Evolutionary conservation across 2,329 filamentous ascomycete genomes (phyloP).

Genomic region (Colletotrichum salicis): DNA sequence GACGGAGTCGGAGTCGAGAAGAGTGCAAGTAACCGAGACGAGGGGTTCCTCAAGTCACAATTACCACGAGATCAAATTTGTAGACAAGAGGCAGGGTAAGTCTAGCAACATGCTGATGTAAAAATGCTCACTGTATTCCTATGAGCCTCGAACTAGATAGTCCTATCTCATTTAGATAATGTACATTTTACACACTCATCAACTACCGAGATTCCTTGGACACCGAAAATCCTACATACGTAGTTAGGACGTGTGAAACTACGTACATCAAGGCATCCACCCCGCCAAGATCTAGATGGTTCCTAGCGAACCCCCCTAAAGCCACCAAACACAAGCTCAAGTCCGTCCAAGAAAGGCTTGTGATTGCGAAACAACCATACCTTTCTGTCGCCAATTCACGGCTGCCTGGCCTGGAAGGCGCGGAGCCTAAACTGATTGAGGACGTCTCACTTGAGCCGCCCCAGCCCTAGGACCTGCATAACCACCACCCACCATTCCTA

Average conservation of each 20-base stretch:
- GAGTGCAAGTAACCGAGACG: not conserved
- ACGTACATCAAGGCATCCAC: not conserved
- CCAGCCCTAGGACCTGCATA: conserved; percentile 29
- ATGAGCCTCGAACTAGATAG: not conserved
- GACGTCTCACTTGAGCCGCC: conserved; percentile 13
- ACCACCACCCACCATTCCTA: not conserved
- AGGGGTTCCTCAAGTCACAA: not conserved
- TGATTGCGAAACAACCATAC: not conserved
- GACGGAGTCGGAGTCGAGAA: not conserved
- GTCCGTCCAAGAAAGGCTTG: not conserved
- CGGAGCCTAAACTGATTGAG: not conserved
- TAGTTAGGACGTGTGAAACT: too few relatives aligned
- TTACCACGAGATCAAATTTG: not conserved
- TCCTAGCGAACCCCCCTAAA: not conserved
- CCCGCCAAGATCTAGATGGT: not conserved
- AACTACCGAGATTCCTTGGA: not conserved
- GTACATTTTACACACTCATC: not conserved
- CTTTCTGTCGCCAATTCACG: not conserved
- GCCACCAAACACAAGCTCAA: not conserved
- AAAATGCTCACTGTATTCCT: not conserved
- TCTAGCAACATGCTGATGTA: not conserved
- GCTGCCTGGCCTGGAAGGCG: not conserved
- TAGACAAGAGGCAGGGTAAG: not conserved
- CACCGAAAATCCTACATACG: too few relatives aligned
- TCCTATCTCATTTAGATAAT: not conserved